Base-by-base conservation (phyloP, 345 rosid genomes). In the Pistacia atlantica region DNA sequence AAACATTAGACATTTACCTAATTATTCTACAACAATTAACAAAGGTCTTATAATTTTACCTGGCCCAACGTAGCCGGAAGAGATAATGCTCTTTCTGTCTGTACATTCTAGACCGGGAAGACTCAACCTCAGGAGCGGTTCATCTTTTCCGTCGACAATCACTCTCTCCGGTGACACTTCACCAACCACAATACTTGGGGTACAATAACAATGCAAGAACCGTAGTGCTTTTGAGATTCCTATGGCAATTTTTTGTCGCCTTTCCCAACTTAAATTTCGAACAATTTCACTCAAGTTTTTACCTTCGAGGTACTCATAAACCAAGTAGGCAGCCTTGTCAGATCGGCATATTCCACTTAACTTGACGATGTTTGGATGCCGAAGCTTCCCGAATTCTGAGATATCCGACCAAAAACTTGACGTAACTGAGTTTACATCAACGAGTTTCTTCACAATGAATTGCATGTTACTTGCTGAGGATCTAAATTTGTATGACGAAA, bases 221-320 rank as follows among this genome's bases (percentile, higher is more conserved):
- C 75, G 62, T 14, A 93, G 86, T 49, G 97, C 92, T 83, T 88
- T 84, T 0, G 91, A 91, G 0, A 90, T 74, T 55, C 98, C 92
- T 1, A 77, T 66, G 16, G 93, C 92, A 42, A 95, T 82, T 71
- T 78, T 91, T 75, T 74, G 80, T 11, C 97, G 78, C 51, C 83
- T 79, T 48, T 87, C 93, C 97, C 97, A 95, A 69, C 86, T 80
- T 64, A 95, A 80, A 68, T 71, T 81, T 18, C 73, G 62, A 20
- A 90, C 78, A 68, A 83, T 71, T 68, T 89, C 86, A 60, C 83
- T 85, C 69, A 95, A 74, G 42, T 22, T 75, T 78, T 84, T 81
- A 69, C 94, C 95, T 72, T 93, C 83, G 4, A 86, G 58, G 82
- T 86, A 72, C 73, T 93, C 90, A 22, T 81, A 89, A 6, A 93